Evolutionary conservation across 371 early-diverging fungal genomes (phyloP).

Genomic region (Dichotomocladium elegans): DNA sequence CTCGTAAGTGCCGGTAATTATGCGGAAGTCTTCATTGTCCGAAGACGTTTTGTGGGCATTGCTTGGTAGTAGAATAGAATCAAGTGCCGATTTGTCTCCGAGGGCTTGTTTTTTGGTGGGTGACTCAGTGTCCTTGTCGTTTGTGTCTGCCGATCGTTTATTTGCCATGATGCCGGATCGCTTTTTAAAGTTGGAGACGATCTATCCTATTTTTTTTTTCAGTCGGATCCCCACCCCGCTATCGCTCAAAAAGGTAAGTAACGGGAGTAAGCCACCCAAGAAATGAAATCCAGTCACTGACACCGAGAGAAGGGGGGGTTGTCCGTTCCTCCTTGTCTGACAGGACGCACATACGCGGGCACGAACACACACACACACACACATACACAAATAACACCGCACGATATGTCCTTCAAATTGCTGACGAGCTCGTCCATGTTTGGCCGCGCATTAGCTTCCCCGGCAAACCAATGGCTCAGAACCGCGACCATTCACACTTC

Average conservation of each 20-base stretch:
- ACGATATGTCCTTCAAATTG: constrained; percentile 11
- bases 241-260: background rate
- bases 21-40: constrained; percentile 56
- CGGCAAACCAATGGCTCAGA: constrained; percentile 1
- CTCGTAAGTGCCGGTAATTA: constrained; percentile 92
- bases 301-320: too few relatives aligned
- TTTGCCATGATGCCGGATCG: constrained; percentile 12
- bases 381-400: too few relatives aligned
- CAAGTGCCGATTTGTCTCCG: constrained; percentile 5
- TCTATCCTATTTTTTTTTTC: too few relatives aligned
- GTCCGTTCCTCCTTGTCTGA: too few relatives aligned
- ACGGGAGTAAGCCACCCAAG: background rate
- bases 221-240: too few relatives aligned
- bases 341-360: background rate
- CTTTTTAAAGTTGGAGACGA: too few relatives aligned
- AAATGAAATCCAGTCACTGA: background rate
- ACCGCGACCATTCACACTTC: constrained; percentile 30
- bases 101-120: constrained; percentile 9
- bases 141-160: constrained; percentile 14
- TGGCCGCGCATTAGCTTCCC: constrained; percentile 7
- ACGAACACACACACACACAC: background rate
- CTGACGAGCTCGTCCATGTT: constrained; percentile 5
- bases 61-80: constrained; percentile 10
- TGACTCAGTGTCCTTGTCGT: background rate
- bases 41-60: constrained; percentile 3